Conservation (phyloP, 1,139 yeast species). For the Yamadazyma taylorii region DNA sequence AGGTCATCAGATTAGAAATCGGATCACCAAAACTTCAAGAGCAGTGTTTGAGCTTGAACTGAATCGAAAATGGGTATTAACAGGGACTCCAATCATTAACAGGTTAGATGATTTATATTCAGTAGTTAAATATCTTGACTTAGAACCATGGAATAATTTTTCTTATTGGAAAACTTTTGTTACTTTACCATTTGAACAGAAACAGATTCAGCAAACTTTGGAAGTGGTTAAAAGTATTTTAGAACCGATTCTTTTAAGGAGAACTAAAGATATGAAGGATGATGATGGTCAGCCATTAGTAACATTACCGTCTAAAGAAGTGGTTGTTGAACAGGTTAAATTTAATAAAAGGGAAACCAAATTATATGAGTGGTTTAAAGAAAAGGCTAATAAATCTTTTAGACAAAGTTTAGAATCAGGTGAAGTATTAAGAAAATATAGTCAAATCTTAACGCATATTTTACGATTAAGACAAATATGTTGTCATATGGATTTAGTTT, state of each 20-base stretch:
- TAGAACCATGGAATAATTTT: constrained; percentile 89
- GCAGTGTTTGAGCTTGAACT: constrained; percentile 69
- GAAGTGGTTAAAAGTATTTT: constrained; percentile 81
- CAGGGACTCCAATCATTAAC: constrained; percentile 95
- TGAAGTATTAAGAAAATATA: constrained; percentile 68
- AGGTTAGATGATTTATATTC: constrained; percentile 85
- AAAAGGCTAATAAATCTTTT: constrained; percentile 68
- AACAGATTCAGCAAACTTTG: constrained; percentile 68
- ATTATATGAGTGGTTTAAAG: constrained; percentile 69
- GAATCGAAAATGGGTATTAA: constrained; percentile 77
- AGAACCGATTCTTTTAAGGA: constrained; percentile 78
- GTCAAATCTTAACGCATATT: constrained; percentile 81
- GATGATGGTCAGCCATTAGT: constrained; percentile 75
- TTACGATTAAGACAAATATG: constrained; percentile 84
- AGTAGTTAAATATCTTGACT: constrained; percentile 66
- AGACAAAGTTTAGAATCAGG: constrained; percentile 64
- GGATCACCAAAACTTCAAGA: constrained; percentile 77
- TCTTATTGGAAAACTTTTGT: constrained; percentile 89
- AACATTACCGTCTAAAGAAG: constrained; percentile 72
- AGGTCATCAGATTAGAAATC: constrained; percentile 86
- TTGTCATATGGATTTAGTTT: constrained; percentile 73
- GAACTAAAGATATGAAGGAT: constrained; percentile 85
- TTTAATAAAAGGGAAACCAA: constrained; percentile 67
- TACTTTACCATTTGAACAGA: constrained; percentile 77
- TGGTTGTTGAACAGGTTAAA: constrained; percentile 63